These are phyloP conservation scores for Aspergillus panamensis DNA, from an alignment of 495 filamentous ascomycete species.

Conservation along the genomic window DNA sequence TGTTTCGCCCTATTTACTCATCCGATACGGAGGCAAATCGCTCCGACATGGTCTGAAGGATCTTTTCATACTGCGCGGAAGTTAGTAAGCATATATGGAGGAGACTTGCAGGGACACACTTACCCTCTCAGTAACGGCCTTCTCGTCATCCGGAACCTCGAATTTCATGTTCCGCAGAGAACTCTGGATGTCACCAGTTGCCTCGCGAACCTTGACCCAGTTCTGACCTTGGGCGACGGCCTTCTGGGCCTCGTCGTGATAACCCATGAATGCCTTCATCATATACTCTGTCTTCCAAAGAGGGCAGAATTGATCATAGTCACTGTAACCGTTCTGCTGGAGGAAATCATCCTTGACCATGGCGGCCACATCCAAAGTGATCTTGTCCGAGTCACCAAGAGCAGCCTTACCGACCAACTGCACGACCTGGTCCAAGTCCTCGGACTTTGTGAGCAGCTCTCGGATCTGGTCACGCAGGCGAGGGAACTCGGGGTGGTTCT, in stretches of 20 bases:
- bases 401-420: constrained; percentile 98
- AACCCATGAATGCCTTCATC: constrained; percentile 99
- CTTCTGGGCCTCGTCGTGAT: constrained; percentile 96
- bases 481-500: constrained; percentile 91
- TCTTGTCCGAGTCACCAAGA: constrained; percentile 95
- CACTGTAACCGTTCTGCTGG: constrained; percentile 98
- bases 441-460: constrained; percentile 88
- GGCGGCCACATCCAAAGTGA: constrained; percentile 87
- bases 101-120: constrained; percentile 12
- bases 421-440: constrained; percentile 97
- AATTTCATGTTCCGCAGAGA: constrained; percentile 92
- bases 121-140: constrained; percentile 74
- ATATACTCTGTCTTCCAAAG: constrained; percentile 99
- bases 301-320: constrained; percentile 98
- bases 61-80: constrained; percentile 71
- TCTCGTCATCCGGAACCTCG: constrained; percentile 77
- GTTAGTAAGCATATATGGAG: constrained; percentile 13
- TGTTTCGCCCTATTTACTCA: constrained; percentile 57
- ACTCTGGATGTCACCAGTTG: constrained; percentile 79
- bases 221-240: constrained; percentile 82
- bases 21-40: constrained; percentile 92
- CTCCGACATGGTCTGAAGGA: constrained; percentile 87
- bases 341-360: constrained; percentile 98
- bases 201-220: constrained; percentile 90
- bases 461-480: constrained; percentile 85